These are phyloP conservation scores for Helianthus tuberosus DNA, from an alignment of 129 eudicot genomes.

Conservation along the genomic window DNA sequence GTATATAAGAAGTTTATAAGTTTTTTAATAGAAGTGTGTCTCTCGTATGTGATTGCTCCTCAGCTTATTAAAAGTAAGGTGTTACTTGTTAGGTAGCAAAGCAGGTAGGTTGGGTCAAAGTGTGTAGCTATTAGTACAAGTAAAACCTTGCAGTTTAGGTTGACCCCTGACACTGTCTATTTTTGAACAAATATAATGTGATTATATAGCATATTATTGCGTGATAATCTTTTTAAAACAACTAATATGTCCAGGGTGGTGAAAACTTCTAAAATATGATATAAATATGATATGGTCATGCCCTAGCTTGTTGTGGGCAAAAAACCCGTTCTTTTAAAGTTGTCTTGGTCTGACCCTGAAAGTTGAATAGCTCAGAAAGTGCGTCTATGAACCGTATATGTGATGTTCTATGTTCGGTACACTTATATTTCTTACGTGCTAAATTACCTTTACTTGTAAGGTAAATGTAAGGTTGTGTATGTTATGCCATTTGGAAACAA, in stretches of 20 bases:
- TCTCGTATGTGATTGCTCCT: too few relatives aligned
- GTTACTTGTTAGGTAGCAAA: not conserved
- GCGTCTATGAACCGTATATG: not conserved
- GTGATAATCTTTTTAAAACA: not conserved
- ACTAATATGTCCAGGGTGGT: not conserved
- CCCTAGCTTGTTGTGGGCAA: not conserved
- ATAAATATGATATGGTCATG: not conserved
- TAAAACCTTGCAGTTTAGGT: not conserved
- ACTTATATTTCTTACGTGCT: not conserved
- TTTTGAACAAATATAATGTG: not conserved
- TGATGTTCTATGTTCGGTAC: not conserved
- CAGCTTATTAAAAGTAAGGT: not conserved
- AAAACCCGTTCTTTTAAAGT: not conserved
- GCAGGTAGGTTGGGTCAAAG: not conserved
- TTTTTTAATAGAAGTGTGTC: too few relatives aligned
- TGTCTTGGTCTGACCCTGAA: not conserved
- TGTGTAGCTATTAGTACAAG: not conserved
- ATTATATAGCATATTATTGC: not conserved
- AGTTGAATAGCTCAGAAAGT: not conserved
- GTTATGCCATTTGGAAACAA: not conserved
- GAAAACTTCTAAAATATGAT: not conserved
- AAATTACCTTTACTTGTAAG: not conserved
- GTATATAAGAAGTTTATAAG: too few relatives aligned
- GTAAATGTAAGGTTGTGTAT: not conserved
- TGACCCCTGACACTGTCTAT: too few relatives aligned